A percentile compares a stretch with the other conserved stretches of the same genome.
phyloP scores from a whole-genome alignment of 176 grass and related monocot species.

The Miscanthus lutarioriparius region DNA sequence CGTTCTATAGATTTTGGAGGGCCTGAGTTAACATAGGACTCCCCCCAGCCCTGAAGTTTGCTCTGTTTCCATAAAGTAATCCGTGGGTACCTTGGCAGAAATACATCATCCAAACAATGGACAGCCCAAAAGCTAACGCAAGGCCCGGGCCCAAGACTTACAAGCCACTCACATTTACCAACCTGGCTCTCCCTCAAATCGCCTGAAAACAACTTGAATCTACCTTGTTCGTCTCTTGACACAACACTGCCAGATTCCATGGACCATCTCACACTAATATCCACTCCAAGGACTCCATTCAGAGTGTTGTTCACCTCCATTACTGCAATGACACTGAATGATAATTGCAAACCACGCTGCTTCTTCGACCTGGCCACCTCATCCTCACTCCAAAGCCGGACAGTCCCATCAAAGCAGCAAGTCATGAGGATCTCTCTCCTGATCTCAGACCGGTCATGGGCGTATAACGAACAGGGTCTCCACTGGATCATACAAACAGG shows the following conservation, averaged over 20 bases:
- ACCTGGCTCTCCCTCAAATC: conserved; percentile 38
- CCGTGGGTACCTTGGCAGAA: conserved; percentile 72
- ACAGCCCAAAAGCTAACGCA: conserved; percentile 73
- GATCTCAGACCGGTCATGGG: conserved; percentile 29
- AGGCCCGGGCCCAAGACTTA: conserved; percentile 58
- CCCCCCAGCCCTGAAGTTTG: conserved; percentile 39
- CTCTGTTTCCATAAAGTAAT: conserved; percentile 76
- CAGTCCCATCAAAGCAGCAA: conserved; percentile 79
- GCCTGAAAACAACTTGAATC: conserved; percentile 58
- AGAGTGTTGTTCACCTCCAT: conserved; percentile 75
- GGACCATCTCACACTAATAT: conserved; percentile 79
- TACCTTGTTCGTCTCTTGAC: conserved; percentile 46
- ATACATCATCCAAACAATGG: conserved; percentile 89
- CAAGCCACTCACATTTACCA: conserved; percentile 93
- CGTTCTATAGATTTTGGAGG: conserved; percentile 31
- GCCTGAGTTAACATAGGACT: conserved; percentile 32
- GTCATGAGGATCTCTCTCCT: conserved; percentile 82
- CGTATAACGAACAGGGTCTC: conserved; percentile 45
- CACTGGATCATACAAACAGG: conserved; percentile 88
- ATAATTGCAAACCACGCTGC: conserved; percentile 39
- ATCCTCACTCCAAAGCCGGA: conserved; percentile 76
- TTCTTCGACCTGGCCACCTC: conserved; percentile 52
- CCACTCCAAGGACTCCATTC: conserved; percentile 67
- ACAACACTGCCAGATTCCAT: conserved; percentile 57
- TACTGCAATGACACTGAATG: conserved; percentile 73